phyloP scores from a whole-genome alignment of 2,329 filamentous ascomycete species.

The Ophiocordyceps camponoti-rufipedis region DNA sequence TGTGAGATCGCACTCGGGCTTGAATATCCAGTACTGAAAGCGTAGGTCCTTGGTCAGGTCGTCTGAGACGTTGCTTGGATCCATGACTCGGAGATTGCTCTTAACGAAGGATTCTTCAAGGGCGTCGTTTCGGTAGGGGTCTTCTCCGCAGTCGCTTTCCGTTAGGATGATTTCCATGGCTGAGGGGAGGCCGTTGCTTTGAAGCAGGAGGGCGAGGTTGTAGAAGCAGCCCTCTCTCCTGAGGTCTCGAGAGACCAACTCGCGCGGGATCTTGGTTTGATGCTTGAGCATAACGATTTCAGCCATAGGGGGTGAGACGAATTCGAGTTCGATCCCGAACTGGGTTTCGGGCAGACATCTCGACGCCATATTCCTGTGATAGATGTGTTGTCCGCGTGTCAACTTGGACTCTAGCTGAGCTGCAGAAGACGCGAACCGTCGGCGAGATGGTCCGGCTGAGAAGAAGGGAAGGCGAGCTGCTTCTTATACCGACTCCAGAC shows the following conservation, averaged over 20 bases:
- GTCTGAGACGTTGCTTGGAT: not conserved
- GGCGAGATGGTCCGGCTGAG: not conserved
- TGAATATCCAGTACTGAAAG: constrained; percentile 3
- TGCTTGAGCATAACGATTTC: not conserved
- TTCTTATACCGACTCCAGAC: not conserved
- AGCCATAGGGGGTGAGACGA: constrained; percentile 2
- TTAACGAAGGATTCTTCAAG: not conserved
- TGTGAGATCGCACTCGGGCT: not conserved
- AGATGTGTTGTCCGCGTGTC: no score
- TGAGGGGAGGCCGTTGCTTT: not conserved
- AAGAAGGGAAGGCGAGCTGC: no score
- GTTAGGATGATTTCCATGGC: not conserved
- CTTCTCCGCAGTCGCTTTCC: not conserved
- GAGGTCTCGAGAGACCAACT: not conserved
- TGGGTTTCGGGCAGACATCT: not conserved
- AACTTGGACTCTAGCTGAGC: no score
- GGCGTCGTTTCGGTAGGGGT: not conserved
- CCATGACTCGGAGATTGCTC: not conserved
- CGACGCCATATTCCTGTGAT: no score
- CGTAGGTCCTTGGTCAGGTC: not conserved
- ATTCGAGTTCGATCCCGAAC: constrained; percentile 6
- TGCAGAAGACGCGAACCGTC: not conserved
- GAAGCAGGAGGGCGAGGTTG: not conserved
- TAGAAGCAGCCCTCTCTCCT: not conserved
- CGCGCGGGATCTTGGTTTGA: not conserved